phyloP scores from a whole-genome alignment of 1,139 yeast species.

The Arxiozyma slooffiae region DNA sequence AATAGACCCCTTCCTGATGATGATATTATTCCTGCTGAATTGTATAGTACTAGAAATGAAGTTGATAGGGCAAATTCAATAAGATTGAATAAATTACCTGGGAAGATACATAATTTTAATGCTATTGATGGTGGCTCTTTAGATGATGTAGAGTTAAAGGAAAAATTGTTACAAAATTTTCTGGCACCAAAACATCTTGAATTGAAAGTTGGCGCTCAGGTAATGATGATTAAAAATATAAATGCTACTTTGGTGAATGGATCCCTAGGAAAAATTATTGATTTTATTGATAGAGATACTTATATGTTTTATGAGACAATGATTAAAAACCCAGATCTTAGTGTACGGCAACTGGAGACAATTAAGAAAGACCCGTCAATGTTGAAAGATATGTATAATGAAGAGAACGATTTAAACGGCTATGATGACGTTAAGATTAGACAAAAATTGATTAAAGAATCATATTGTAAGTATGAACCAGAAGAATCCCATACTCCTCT shows the following conservation, averaged over 20 bases:
- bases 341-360: constrained; percentile 10
- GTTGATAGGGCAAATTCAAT: constrained; percentile 68
- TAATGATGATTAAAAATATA: constrained; percentile 87
- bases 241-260: constrained; percentile 89
- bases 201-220: constrained; percentile 80
- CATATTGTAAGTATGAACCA: constrained; percentile 14
- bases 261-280: constrained; percentile 75
- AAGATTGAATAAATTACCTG: constrained; percentile 45
- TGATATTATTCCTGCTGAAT: constrained; percentile 74
- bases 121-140: constrained; percentile 59
- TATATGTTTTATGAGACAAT: constrained; percentile 32
- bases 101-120: constrained; percentile 39
- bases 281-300: constrained; percentile 55
- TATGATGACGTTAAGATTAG: constrained; percentile 11
- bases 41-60: constrained; percentile 74
- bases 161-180: constrained; percentile 46
- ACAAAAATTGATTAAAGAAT: constrained; percentile 18
- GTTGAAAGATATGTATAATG: constrained; percentile 14
- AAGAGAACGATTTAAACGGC: constrained; percentile 13
- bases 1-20: constrained; percentile 47
- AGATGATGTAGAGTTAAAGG: constrained; percentile 37
- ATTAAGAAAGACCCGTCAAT: constrained; percentile 14
- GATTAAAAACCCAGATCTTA: constrained; percentile 1
- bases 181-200: constrained; percentile 57
- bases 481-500: constrained; percentile 18